A percentile compares a stretch with the other conserved stretches of the same genome.
These are phyloP conservation scores for Syzygium aqueum DNA, from an alignment of 345 rosid genomes.

Conservation along the genomic window DNA sequence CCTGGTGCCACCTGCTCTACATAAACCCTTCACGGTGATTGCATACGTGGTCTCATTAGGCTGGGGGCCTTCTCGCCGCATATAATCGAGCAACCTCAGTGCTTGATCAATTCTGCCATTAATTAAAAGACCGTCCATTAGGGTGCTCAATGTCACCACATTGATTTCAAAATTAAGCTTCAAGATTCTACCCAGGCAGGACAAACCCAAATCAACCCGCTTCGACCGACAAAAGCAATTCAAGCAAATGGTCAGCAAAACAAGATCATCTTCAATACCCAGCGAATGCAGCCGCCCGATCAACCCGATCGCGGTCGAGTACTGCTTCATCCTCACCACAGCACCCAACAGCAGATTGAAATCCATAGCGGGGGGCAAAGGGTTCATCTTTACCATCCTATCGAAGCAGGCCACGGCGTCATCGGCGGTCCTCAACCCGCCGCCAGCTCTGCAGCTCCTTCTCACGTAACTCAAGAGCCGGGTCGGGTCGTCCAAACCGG, in stretches of 20 bases:
- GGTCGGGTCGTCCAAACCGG: neutral
- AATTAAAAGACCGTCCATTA: neutral
- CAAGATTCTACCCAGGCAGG: neutral
- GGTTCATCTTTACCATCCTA: neutral
- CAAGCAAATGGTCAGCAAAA: neutral
- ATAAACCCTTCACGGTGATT: neutral
- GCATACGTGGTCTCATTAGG: neutral
- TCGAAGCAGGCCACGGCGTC: neutral
- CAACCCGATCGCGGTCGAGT: neutral
- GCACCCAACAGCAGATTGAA: conserved; percentile 1
- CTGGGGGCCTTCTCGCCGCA: neutral
- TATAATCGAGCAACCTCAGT: neutral
- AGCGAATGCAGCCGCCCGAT: neutral
- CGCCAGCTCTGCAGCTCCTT: neutral
- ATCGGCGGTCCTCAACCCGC: neutral
- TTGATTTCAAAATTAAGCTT: neutral
- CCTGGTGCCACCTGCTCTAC: neutral
- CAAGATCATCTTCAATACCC: neutral
- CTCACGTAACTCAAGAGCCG: neutral
- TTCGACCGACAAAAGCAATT: neutral
- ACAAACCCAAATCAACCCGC: neutral
- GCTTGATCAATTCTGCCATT: neutral
- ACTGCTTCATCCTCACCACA: neutral
- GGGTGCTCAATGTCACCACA: neutral
- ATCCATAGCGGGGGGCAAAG: neutral